These are phyloP conservation scores for Lepidium africanum DNA, from an alignment of 345 rosid genomes.

Conservation along the genomic window DNA sequence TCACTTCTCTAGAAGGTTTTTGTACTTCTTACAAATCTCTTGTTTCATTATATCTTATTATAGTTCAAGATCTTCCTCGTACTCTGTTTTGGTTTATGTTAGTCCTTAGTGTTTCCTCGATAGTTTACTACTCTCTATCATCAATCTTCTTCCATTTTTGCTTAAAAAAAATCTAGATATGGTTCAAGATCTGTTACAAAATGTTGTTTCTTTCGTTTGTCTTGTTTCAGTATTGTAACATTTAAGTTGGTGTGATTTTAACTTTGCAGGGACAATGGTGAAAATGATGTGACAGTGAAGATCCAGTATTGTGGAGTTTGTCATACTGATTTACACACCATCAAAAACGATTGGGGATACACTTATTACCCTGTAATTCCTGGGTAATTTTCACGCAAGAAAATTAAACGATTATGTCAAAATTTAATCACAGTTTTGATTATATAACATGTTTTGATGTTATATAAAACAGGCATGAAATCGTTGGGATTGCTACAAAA, in stretches of 20 bases:
- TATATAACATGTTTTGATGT: background rate
- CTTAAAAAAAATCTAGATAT: background rate
- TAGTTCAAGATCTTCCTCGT: background rate
- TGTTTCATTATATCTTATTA: background rate
- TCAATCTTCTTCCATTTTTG: background rate
- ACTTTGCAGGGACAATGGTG: constrained; percentile 59
- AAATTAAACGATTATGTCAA: background rate
- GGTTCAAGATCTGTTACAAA: background rate
- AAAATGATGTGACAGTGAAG: constrained; percentile 71
- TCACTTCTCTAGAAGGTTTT: constrained; percentile 72
- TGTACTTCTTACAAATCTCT: background rate
- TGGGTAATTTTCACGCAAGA: constrained; percentile 60
- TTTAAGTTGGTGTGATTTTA: background rate
- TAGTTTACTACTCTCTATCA: background rate
- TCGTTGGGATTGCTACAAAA: constrained; percentile 61
- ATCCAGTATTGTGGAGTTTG: constrained; percentile 80
- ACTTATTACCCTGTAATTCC: constrained; percentile 67
- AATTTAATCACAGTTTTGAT: background rate
- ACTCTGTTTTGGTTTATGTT: background rate
- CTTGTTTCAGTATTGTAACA: background rate
- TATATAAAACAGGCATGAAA: constrained; percentile 59
- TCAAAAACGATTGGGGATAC: constrained; percentile 70
- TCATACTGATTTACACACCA: constrained; percentile 64
- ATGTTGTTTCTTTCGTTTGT: background rate
- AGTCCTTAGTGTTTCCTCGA: background rate